Percentiles rank a stretch among this genome's conserved stretches.
These are phyloP conservation scores for Serendipita sp. DNA, from an alignment of 768 basidiomycete species.

Conservation along the genomic window DNA sequence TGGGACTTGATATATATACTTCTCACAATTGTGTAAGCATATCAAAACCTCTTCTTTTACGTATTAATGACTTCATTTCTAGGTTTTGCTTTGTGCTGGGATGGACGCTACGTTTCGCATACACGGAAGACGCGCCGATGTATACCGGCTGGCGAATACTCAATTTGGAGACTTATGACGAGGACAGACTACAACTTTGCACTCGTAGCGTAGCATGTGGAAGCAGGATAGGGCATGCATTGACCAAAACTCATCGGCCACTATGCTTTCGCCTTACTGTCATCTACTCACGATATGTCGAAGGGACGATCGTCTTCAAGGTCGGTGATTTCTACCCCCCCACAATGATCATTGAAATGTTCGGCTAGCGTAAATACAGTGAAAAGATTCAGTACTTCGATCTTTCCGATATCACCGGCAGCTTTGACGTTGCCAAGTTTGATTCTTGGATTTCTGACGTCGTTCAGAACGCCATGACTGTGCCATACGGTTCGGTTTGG, in stretches of 20 bases:
- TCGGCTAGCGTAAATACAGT: neutral
- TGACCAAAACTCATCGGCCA: neutral
- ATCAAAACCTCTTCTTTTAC: neutral
- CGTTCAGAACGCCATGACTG: neutral
- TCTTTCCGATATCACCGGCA: neutral
- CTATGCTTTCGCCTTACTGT: conserved; percentile 1
- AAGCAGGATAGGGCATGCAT: neutral
- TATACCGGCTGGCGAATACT: neutral
- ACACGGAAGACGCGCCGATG: neutral
- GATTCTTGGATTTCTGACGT: neutral
- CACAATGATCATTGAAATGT: neutral
- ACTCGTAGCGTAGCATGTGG: neutral
- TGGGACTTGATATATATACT: neutral
- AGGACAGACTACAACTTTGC: neutral
- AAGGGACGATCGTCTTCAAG: conserved; percentile 1
- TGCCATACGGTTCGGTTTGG: conserved; percentile 1
- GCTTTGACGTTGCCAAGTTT: neutral
- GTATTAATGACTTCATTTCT: neutral
- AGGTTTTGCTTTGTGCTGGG: neutral
- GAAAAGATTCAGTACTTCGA: neutral
- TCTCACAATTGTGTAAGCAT: neutral
- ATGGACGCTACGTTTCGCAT: neutral
- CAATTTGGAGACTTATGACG: neutral
- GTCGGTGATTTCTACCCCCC: neutral
- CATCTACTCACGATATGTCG: neutral